Base-by-base conservation (phyloP, 2,329 filamentous ascomycete species). In the Sarocladium oryzae region DNA sequence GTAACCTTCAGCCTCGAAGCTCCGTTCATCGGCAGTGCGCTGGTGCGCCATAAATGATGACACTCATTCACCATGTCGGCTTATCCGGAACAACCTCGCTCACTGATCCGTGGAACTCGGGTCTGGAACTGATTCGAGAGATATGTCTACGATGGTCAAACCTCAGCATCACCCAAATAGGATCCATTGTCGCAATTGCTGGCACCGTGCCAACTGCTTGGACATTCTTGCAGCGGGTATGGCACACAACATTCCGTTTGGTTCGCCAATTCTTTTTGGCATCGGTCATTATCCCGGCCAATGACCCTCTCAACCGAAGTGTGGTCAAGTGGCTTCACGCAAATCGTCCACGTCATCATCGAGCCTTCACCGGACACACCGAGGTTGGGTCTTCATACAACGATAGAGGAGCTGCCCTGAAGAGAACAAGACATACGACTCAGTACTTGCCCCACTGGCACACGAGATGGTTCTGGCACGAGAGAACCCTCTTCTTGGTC, bases 401-500 rank as follows among this genome's bases (percentile, higher is more conserved):
- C 15, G 69, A 72, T 32, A 63, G 69, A 3, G 70, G 65, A 3
- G 66, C 66, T 0, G 65, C 66, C 13, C 61, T 72, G 2, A 73
- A 71, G 53, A 72, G 70, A 58, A 71, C 67, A 13, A 62, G 63
- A 9, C 64, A 71, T 37, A 60, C 67, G 1, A 60, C 74, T 2
- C 69, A 74, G 53, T 76, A 74, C 45, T 62, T 67, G 5, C 73
- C 73, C 1, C 72, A 74, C 46, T 76, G 71, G 58, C 65, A 69
- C 15, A 64, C 67, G 1, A 60, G 67, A 7, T 74, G 73, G 69
- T 77, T 84, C 56, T 75, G 73, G 66, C 74, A 76, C 56, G 61
- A 67, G 5, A 66, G 72, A 0, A 68, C 66, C 9, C 56, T 76
- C 0, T 70, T 82, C 48, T 60, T 76, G 4, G 62, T 76, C 10